phyloP scores from a whole-genome alignment of 495 filamentous ascomycete genomes.

The Massariosphaeria phaeospora region DNA sequence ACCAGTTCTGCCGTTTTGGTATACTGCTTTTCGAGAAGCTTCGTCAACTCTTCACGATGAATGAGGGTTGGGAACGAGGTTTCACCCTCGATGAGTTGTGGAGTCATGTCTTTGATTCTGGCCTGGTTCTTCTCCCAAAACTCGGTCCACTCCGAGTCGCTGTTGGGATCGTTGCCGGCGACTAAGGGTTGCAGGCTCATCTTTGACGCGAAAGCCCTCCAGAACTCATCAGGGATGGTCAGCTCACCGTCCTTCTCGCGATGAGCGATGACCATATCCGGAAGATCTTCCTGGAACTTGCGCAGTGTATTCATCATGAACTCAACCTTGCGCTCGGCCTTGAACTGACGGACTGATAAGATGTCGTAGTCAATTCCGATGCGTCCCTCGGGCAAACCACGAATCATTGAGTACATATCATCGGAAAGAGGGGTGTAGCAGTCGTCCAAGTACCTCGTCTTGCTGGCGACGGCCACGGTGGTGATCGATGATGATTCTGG shows the following conservation, averaged over 20 bases:
- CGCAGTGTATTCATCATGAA: too few species aligned
- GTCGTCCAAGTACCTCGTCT: too few species aligned
- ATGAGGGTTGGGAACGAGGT: slow-evolving; percentile 33
- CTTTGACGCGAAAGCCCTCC: slow-evolving; percentile 47
- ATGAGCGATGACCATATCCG: slow-evolving; percentile 38
- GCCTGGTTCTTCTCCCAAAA: slow-evolving; percentile 27
- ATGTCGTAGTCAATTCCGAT: too few species aligned
- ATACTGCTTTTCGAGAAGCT: slow-evolving; percentile 38
- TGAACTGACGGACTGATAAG: too few species aligned
- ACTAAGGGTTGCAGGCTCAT: too few species aligned
- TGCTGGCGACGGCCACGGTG: too few species aligned
- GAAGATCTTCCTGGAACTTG: too few species aligned
- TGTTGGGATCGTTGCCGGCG: slow-evolving; percentile 25
- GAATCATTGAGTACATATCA: too few species aligned
- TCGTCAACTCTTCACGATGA: slow-evolving; percentile 33
- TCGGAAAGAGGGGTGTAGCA: too few species aligned
- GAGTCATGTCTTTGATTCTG: background rate
- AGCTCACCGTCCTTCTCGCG: slow-evolving; percentile 44
- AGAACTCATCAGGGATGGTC: slow-evolving; percentile 51
- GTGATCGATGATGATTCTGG: too few species aligned
- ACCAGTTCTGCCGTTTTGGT: background rate
- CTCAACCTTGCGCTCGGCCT: too few species aligned
- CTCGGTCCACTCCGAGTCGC: slow-evolving; percentile 7
- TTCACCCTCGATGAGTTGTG: background rate
- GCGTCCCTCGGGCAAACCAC: too few species aligned